These are phyloP conservation scores for Pleurotus eryngii DNA, from an alignment of 768 basidiomycete species.

Conservation along the genomic window DNA sequence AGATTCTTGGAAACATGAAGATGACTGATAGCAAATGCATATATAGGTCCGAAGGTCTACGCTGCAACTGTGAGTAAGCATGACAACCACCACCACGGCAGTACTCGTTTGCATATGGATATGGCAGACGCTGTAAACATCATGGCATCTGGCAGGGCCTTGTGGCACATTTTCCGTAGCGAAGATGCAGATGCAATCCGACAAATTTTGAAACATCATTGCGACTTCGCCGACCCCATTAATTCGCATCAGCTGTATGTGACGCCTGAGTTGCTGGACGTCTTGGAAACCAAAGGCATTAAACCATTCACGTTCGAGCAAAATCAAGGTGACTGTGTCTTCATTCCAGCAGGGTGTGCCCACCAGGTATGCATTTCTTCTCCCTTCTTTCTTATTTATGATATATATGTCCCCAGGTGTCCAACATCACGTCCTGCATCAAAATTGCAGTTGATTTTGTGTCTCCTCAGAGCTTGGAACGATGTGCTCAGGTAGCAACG, in stretches of 20 bases:
- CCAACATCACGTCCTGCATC: constrained; percentile 1
- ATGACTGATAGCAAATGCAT: neutral
- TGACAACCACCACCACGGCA: constrained; percentile 49
- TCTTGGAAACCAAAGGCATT: constrained; percentile 55
- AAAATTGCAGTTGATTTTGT: constrained; percentile 7
- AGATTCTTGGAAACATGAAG: neutral
- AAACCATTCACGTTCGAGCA: constrained; percentile 63
- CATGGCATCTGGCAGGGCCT: constrained; percentile 62
- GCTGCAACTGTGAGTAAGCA: constrained; percentile 59
- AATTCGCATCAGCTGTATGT: constrained; percentile 1
- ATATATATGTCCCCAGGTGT: neutral
- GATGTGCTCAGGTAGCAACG: neutral
- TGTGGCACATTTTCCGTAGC: constrained; percentile 67
- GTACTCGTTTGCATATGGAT: constrained; percentile 70
- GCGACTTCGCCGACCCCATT: constrained; percentile 1
- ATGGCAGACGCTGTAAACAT: constrained; percentile 72
- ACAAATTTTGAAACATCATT: constrained; percentile 39
- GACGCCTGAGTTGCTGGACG: constrained; percentile 39
- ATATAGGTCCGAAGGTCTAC: constrained; percentile 66
- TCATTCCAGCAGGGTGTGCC: constrained; percentile 72
- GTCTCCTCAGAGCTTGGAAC: neutral
- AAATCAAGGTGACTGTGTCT: constrained; percentile 66
- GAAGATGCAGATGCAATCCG: constrained; percentile 56
- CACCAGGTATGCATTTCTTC: constrained; percentile 46
- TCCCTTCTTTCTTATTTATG: neutral